Evolutionary conservation across 176 grass and related monocot species (phyloP).

Genomic region (Areca catechu): DNA sequence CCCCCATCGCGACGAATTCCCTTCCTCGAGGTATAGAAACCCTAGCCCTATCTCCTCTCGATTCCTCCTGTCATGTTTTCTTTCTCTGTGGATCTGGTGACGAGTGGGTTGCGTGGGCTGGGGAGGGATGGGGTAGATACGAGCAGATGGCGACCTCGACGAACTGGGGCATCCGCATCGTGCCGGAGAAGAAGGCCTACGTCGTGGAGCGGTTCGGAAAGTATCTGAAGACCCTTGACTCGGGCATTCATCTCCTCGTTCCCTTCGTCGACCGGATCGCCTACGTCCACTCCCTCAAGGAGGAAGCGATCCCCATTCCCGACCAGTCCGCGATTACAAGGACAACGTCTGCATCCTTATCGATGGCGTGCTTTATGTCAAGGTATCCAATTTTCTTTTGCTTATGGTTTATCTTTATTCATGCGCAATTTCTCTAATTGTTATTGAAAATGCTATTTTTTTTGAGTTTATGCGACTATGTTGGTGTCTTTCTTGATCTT

Average conservation of each 20-base stretch:
- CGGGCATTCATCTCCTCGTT: constrained; percentile 72
- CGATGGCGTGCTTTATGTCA: constrained; percentile 87
- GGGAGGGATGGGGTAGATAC: constrained; percentile 20
- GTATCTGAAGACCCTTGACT: constrained; percentile 70
- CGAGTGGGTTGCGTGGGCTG: no score
- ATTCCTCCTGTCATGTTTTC: not conserved
- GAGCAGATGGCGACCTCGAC: constrained; percentile 36
- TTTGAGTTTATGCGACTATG: no score
- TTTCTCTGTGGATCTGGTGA: no score
- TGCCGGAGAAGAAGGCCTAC: constrained; percentile 90
- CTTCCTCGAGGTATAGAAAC: constrained; percentile 13
- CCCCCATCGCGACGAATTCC: constrained; percentile 37
- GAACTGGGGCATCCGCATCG: constrained; percentile 93
- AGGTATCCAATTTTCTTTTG: constrained; percentile 32
- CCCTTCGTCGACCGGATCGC: constrained; percentile 73
- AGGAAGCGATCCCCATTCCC: constrained; percentile 90
- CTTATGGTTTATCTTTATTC: not conserved
- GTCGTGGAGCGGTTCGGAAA: constrained; percentile 81
- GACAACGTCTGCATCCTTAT: constrained; percentile 93
- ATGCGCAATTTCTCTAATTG: no score
- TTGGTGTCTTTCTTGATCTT: not conserved
- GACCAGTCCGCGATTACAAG: constrained; percentile 92
- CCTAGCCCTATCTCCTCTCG: not conserved
- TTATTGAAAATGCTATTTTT: no score
- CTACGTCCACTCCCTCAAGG: constrained; percentile 97